Conservation (phyloP, 495 filamentous ascomycete species). For the Penicillium coprophilum region DNA sequence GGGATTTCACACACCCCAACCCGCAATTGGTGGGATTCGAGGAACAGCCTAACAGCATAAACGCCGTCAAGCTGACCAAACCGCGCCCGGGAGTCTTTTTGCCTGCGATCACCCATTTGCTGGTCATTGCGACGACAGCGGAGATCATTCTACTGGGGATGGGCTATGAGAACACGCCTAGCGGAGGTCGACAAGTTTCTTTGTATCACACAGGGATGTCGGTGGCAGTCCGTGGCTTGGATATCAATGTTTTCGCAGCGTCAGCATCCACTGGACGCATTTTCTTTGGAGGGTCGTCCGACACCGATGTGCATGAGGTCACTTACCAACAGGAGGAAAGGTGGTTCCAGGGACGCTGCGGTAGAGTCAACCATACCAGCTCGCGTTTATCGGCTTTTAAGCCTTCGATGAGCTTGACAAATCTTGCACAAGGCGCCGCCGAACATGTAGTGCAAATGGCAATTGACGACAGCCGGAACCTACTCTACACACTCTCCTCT, state of each 20-base stretch:
- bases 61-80: constrained; percentile 74
- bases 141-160: constrained; percentile 85
- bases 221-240: constrained; percentile 65
- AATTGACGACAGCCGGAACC: constrained; percentile 80
- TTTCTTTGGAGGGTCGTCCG: constrained; percentile 79
- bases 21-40: constrained; percentile 91
- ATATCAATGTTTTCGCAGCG: constrained; percentile 73
- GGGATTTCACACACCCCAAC: constrained; percentile 90
- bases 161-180: constrained; percentile 55
- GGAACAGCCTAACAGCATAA: constrained; percentile 81
- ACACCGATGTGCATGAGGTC: constrained; percentile 87
- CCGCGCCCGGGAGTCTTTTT: constrained; percentile 84
- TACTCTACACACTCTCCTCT: constrained; percentile 88
- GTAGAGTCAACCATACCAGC: constrained; percentile 81
- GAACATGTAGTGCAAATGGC: constrained; percentile 74
- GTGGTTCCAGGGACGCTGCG: constrained; percentile 85
- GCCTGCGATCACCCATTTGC: constrained; percentile 73
- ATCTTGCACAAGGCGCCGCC: constrained; percentile 38
- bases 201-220: constrained; percentile 86
- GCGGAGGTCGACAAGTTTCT: constrained; percentile 67
- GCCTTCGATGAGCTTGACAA: constrained; percentile 55
- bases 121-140: constrained; percentile 81
- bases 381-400: constrained; percentile 71
- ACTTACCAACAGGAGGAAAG: constrained; percentile 94
- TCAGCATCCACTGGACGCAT: constrained; percentile 78